phyloP scores from a whole-genome alignment of 768 basidiomycete genomes.

The Trametopsis cervina region DNA sequence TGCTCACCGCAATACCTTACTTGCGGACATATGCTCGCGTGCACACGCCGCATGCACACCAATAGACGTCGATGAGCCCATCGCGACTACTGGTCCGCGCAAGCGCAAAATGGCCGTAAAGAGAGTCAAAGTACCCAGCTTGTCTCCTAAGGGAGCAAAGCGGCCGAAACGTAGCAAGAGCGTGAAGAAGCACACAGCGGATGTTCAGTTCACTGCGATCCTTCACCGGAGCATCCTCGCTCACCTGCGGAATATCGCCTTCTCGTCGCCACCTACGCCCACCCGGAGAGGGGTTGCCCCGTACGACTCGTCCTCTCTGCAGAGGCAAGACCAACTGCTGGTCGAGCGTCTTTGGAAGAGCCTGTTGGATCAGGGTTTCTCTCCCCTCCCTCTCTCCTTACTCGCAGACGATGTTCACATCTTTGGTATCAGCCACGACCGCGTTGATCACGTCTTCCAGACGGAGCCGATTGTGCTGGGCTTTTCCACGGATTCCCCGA shows the following conservation, averaged over 20 bases:
- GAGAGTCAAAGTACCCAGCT: slow-evolving; percentile 7
- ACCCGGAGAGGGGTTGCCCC: slow-evolving; percentile 10
- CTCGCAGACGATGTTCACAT: not conserved
- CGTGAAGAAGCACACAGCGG: slow-evolving; percentile 20
- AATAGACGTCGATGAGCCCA: no score
- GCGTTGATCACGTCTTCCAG: slow-evolving; percentile 9
- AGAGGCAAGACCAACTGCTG: slow-evolving; percentile 26
- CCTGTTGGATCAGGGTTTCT: slow-evolving; percentile 27
- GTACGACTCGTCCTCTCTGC: not conserved
- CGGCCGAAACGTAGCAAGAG: slow-evolving; percentile 9
- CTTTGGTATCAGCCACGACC: slow-evolving; percentile 2
- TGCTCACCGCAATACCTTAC: slow-evolving; percentile 9
- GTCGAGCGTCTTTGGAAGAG: slow-evolving; percentile 26
- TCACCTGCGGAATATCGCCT: slow-evolving; percentile 11
- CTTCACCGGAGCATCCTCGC: slow-evolving; percentile 29
- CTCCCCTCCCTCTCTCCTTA: slow-evolving; percentile 11
- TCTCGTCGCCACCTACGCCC: slow-evolving; percentile 2
- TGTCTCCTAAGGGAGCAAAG: slow-evolving; percentile 10
- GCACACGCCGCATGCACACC: not conserved
- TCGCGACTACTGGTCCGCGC: not conserved
- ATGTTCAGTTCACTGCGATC: slow-evolving; percentile 30
- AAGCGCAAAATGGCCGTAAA: slow-evolving; percentile 26
- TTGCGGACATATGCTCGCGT: not conserved
- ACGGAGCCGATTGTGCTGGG: slow-evolving; percentile 1
- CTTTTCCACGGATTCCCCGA: not conserved